Evolutionary conservation across 2,329 filamentous ascomycete species (phyloP).

Genomic region (Sordariomycetes sp.): DNA sequence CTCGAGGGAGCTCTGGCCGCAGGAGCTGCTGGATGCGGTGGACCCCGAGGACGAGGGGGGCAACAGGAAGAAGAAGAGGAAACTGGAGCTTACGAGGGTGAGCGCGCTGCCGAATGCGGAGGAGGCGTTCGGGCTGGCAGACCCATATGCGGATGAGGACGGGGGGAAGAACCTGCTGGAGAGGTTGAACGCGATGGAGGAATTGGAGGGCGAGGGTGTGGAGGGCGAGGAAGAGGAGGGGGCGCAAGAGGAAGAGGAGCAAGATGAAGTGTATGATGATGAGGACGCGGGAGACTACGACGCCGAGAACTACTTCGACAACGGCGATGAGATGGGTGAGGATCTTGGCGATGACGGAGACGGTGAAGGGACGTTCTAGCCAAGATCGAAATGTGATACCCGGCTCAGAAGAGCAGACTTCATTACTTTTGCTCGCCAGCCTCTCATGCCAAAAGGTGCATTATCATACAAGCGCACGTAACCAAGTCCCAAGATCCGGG

Average conservation of each 20-base stretch:
- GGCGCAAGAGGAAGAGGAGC: constrained; percentile 32
- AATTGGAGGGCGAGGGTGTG: constrained; percentile 35
- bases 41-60: constrained; percentile 36
- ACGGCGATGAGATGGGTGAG: constrained; percentile 43
- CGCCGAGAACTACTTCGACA: constrained; percentile 52
- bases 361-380: constrained; percentile 26
- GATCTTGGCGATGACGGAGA: constrained; percentile 44
- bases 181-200: constrained; percentile 36
- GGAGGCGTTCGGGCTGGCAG: constrained; percentile 35
- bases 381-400: no score
- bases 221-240: constrained; percentile 43
- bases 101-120: constrained; percentile 39
- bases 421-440: no score
- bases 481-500: not conserved
- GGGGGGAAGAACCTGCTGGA: constrained; percentile 30
- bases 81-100: constrained; percentile 35
- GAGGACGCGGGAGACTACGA: constrained; percentile 54
- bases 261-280: constrained; percentile 44
- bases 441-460: not conserved
- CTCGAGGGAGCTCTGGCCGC: constrained; percentile 43
- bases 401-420: no score
- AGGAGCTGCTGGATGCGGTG: constrained; percentile 45
- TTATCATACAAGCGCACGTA: no score
- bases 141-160: constrained; percentile 11
- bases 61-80: constrained; percentile 26